Conservation (phyloP, 2,329 filamentous ascomycete genomes). For the Fusarium coffeatum region DNA sequence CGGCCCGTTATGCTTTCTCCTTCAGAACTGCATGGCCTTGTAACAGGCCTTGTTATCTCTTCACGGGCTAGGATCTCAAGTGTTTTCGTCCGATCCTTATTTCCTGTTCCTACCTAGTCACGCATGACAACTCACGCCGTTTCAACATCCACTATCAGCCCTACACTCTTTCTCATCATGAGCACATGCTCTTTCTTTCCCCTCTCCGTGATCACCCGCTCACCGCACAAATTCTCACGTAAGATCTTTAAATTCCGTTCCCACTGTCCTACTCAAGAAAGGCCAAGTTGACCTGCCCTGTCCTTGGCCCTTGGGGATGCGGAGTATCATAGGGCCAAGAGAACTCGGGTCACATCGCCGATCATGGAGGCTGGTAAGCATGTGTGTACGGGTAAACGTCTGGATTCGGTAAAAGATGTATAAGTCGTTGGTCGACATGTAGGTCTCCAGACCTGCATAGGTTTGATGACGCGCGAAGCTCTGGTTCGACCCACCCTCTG, state of each 20-base stretch:
- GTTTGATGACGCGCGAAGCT: conserved; percentile 23
- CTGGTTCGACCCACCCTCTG: not conserved
- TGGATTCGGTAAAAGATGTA: conserved; percentile 16
- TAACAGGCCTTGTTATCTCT: conserved; percentile 2
- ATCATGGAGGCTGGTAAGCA: conserved; percentile 20
- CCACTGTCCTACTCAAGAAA: not conserved
- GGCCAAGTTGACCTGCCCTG: not conserved
- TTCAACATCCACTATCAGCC: conserved; percentile 25
- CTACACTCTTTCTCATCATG: conserved; percentile 20
- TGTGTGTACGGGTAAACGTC: not conserved
- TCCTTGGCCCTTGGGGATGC: not conserved
- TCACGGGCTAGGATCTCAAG: not conserved
- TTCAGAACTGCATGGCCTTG: not conserved
- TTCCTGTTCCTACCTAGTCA: conserved; percentile 8
- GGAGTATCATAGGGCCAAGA: conserved; percentile 21
- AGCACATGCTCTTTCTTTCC: not conserved
- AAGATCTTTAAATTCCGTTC: conserved; percentile 41
- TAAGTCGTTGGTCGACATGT: conserved; percentile 24
- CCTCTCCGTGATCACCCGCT: conserved; percentile 36
- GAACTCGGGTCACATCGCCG: conserved; percentile 26
- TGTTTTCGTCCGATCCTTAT: conserved; percentile 9
- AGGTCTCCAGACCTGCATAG: conserved; percentile 23
- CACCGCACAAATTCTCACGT: conserved; percentile 41
- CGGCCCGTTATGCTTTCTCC: not conserved
- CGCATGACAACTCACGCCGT: conserved; percentile 8